A percentile compares a stretch with the other conserved stretches of the same genome.
phyloP scores from a whole-genome alignment of 2,329 filamentous ascomycete species.

The Neofusicoccum ribis region DNA sequence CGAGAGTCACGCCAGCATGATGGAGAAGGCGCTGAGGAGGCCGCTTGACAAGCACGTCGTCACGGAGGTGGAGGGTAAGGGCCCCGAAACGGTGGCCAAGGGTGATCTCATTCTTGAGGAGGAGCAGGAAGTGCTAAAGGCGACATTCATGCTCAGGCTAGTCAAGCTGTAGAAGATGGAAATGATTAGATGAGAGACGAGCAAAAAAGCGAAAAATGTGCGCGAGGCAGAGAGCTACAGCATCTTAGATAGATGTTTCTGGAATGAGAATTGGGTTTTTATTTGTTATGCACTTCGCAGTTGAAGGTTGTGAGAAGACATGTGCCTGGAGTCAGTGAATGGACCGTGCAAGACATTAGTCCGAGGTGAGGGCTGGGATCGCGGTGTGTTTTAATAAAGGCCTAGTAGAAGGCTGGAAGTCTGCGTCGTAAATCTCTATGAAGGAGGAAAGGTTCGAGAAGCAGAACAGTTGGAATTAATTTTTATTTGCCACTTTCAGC shows the following conservation, averaged over 20 bases:
- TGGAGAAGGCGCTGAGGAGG: slow-evolving; percentile 76
- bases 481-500: neutral
- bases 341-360: too few species aligned
- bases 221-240: neutral
- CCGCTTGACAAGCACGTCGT: slow-evolving; percentile 70
- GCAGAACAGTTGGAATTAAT: neutral
- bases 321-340: too few species aligned
- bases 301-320: too few species aligned
- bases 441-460: too few species aligned
- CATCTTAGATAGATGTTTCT: neutral
- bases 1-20: slow-evolving; percentile 63
- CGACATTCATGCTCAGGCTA: slow-evolving; percentile 74
- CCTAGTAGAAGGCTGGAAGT: too few species aligned
- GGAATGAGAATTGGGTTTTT: neutral
- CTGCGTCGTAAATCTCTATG: too few species aligned
- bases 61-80: slow-evolving; percentile 60
- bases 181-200: neutral
- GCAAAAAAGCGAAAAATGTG: neutral
- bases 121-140: slow-evolving; percentile 82
- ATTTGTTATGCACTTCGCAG: neutral
- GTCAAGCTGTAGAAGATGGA: slow-evolving; percentile 57
- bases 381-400: too few species aligned
- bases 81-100: slow-evolving; percentile 48
- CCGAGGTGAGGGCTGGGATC: too few species aligned
- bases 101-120: slow-evolving; percentile 73